These are phyloP conservation scores for Lyophyllum semitale DNA, from an alignment of 768 basidiomycete genomes.

Conservation along the genomic window DNA sequence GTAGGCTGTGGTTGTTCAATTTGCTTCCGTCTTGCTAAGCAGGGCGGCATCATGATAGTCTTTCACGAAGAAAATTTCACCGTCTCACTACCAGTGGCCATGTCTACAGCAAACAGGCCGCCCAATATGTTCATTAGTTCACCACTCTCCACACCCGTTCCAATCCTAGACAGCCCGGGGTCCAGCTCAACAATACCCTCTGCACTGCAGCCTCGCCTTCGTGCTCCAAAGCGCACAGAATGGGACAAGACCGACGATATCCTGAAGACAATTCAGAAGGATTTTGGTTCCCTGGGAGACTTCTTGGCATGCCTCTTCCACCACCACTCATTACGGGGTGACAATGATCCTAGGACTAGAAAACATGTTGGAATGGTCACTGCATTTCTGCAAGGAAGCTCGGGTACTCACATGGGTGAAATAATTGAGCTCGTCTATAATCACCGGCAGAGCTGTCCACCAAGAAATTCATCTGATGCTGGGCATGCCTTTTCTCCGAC, in stretches of 20 bases:
- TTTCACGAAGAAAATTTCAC: neutral
- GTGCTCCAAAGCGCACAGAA: neutral
- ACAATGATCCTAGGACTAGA: neutral
- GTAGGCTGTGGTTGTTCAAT: neutral
- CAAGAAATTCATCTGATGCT: neutral
- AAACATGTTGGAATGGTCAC: constrained; percentile 4
- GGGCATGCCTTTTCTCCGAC: neutral
- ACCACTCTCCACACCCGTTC: neutral
- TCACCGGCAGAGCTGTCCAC: constrained; percentile 11
- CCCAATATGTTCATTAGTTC: neutral
- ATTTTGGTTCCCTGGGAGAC: neutral
- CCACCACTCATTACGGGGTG: neutral
- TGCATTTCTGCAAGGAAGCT: constrained; percentile 16
- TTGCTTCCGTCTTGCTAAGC: neutral
- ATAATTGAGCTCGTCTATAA: constrained; percentile 20
- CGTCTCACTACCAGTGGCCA: neutral
- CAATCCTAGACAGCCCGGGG: neutral
- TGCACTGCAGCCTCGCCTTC: neutral
- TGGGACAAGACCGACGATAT: constrained; percentile 1
- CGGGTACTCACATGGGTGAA: constrained; percentile 11
- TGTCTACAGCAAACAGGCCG: neutral
- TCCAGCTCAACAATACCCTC: neutral
- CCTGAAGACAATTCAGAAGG: neutral
- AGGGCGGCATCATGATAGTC: neutral
- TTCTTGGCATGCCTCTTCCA: neutral